These are phyloP conservation scores for Entophlyctis helioformis DNA, from an alignment of 192 early-diverging fungal genomes.

Conservation along the genomic window DNA sequence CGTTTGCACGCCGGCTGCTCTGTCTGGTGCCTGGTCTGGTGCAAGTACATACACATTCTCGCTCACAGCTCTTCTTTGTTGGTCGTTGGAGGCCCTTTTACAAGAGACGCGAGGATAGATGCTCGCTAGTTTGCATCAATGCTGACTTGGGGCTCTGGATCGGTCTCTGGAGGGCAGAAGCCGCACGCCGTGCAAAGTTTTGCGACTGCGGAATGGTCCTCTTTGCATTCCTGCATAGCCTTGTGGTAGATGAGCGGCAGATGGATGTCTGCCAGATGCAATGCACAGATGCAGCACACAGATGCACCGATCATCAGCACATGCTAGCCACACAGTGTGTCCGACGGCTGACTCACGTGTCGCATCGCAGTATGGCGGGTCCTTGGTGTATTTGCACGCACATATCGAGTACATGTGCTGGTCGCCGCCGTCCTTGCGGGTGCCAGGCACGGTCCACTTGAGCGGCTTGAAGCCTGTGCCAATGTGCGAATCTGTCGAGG, in stretches of 20 bases:
- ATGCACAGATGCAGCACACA: not conserved
- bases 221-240: slow-evolving; percentile 6
- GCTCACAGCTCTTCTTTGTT: no score
- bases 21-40: no score
- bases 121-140: no score
- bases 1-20: no score
- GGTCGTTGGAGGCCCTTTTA: no score
- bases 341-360: slow-evolving; percentile 7
- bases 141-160: no score
- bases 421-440: slow-evolving; percentile 7
- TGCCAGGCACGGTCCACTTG: slow-evolving; percentile 11
- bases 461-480: slow-evolving; percentile 18
- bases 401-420: slow-evolving; percentile 17
- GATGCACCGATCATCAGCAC: not conserved
- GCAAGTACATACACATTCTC: no score
- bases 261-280: slow-evolving; percentile 3
- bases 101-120: no score
- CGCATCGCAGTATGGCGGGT: slow-evolving; percentile 19
- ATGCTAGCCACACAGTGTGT: not conserved
- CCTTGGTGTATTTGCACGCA: slow-evolving; percentile 19
- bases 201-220: slow-evolving; percentile 5
- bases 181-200: slow-evolving; percentile 17
- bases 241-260: slow-evolving; percentile 17
- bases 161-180: no score
- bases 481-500: slow-evolving; percentile 8